These are phyloP conservation scores for Diaporthe ilicicola DNA, from an alignment of 2,329 filamentous ascomycete genomes.

Conservation along the genomic window DNA sequence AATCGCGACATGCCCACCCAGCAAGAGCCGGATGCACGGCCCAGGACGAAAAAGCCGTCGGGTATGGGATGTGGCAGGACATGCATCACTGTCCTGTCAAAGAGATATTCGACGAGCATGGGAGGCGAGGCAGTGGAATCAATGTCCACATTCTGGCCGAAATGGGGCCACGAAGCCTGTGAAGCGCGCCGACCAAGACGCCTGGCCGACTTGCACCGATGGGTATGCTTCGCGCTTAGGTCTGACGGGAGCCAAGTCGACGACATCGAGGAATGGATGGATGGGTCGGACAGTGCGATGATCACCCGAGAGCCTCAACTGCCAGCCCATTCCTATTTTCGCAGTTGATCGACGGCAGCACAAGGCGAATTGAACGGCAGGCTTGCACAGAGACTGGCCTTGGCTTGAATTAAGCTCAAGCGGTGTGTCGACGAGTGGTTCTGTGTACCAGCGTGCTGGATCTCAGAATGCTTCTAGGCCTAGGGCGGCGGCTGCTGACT, in stretches of 20 bases:
- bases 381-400: neutral
- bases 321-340: constrained; percentile 14
- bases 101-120: neutral
- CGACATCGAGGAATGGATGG: constrained; percentile 9
- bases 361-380: neutral
- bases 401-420: constrained; percentile 9
- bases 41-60: neutral
- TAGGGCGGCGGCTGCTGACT: neutral
- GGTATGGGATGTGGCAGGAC: neutral
- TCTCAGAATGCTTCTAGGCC: neutral
- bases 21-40: constrained; percentile 1
- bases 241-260: neutral
- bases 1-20: constrained; percentile 19
- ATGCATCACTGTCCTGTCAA: neutral
- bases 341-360: constrained; percentile 25
- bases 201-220: too few relatives aligned
- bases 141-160: neutral
- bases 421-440: neutral
- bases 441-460: constrained; percentile 7
- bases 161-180: neutral
- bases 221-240: neutral
- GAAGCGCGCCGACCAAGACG: neutral
- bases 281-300: neutral
- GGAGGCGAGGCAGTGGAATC: neutral
- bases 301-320: constrained; percentile 24